These are phyloP conservation scores for Mycena latifolia DNA, from an alignment of 768 basidiomycete species.

Conservation along the genomic window DNA sequence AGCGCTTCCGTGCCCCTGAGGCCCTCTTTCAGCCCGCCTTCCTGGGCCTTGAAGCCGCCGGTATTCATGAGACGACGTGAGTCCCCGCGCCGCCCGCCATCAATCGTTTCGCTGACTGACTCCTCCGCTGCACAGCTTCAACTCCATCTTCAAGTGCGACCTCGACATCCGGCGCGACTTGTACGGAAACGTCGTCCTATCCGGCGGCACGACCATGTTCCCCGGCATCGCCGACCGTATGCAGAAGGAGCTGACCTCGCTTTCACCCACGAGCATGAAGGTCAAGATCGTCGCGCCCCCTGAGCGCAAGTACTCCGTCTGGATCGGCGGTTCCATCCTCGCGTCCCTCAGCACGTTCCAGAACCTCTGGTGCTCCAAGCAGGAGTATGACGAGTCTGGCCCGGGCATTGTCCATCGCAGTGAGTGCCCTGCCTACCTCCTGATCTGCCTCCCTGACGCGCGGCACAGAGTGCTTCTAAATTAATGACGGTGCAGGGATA, in stretches of 20 bases:
- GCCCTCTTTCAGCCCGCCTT: conserved; percentile 81
- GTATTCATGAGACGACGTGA: conserved; percentile 71
- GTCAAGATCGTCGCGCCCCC: conserved; percentile 71
- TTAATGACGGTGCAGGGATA: no score
- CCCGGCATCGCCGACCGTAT: conserved; percentile 55
- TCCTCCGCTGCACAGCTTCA: conserved; percentile 51
- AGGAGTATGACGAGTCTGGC: conserved; percentile 46
- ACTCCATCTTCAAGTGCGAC: conserved; percentile 70
- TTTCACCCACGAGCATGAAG: conserved; percentile 78
- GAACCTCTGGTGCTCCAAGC: conserved; percentile 37
- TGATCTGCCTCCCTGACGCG: no score
- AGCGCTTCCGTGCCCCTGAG: conserved; percentile 81
- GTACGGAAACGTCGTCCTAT: conserved; percentile 37
- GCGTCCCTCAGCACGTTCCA: conserved; percentile 37
- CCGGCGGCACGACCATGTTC: conserved; percentile 38
- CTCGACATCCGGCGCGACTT: conserved; percentile 37
- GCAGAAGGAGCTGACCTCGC: conserved; percentile 78
- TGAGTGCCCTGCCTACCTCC: conserved; percentile 20
- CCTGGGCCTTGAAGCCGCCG: conserved; percentile 58
- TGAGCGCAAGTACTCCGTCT: conserved; percentile 73
- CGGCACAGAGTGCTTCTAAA: no score
- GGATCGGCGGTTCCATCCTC: conserved; percentile 36
- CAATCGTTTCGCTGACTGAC: conserved; percentile 17
- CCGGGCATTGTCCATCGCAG: conserved; percentile 62
- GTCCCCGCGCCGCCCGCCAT: conserved; percentile 9